phyloP scores from a whole-genome alignment of 1,284 basidiomycete species.

The Moesziomyces sp. region DNA sequence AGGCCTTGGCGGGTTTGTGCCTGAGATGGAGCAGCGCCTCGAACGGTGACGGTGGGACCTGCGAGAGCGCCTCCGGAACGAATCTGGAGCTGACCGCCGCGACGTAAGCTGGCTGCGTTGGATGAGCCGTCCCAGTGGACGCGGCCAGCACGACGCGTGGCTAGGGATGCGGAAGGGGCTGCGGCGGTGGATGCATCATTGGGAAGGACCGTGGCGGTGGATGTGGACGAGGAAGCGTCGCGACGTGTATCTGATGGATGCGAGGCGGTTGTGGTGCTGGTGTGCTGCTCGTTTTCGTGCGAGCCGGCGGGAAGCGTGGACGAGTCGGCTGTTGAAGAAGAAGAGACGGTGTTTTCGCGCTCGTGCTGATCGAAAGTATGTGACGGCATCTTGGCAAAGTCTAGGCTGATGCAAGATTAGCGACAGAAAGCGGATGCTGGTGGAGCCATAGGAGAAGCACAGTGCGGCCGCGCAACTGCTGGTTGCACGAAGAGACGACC shows the following conservation, averaged over 20 bases:
- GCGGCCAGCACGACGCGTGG: slow-evolving; percentile 30
- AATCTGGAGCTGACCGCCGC: slow-evolving; percentile 37
- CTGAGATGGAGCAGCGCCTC: slow-evolving; percentile 22
- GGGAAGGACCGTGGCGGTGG: slow-evolving; percentile 8
- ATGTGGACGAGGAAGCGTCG: slow-evolving; percentile 7
- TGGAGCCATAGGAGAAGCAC: slow-evolving; percentile 7
- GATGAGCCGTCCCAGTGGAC: slow-evolving; percentile 51
- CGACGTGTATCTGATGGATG: slow-evolving; percentile 11
- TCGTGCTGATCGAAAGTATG: slow-evolving; percentile 15
- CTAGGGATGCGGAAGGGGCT: slow-evolving; percentile 2
- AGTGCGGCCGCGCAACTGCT: not conserved
- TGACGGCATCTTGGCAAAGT: slow-evolving; percentile 15
- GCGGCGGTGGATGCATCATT: not conserved
- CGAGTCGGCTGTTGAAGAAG: slow-evolving; percentile 30
- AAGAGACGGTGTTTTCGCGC: slow-evolving; percentile 19
- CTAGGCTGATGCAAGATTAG: not conserved
- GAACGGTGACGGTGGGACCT: slow-evolving; percentile 51
- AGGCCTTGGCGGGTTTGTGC: slow-evolving; percentile 13
- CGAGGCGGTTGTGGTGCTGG: not conserved
- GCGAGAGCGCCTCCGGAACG: slow-evolving; percentile 26
- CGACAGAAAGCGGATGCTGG: not conserved
- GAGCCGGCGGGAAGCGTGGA: slow-evolving; percentile 29
- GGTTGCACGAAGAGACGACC: no score
- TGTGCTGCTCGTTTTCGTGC: slow-evolving; percentile 9
- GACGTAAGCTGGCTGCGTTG: slow-evolving; percentile 36